phyloP scores from a whole-genome alignment of 257 asterid species.

The Euphrasia confusa region DNA sequence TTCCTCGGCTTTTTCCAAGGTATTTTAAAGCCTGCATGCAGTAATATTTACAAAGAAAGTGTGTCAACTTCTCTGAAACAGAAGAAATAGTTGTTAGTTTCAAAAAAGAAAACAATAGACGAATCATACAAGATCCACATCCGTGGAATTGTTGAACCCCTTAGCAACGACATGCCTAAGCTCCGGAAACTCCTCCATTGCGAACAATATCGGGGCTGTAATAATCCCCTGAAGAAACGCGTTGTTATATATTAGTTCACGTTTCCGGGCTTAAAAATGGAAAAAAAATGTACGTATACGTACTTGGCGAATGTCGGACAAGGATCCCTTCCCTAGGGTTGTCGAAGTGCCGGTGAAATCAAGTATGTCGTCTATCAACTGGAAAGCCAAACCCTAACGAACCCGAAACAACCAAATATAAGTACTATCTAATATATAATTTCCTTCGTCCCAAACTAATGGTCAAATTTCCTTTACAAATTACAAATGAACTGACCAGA shows the following conservation, averaged over 20 bases:
- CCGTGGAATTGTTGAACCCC: constrained; percentile 70
- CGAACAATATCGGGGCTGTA: constrained; percentile 90
- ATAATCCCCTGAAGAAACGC: constrained; percentile 61
- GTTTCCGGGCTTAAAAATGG: too few species aligned
- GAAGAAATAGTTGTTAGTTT: too few species aligned
- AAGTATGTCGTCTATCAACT: constrained; percentile 84
- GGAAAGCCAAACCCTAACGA: constrained; percentile 81
- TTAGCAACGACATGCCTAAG: constrained; percentile 51
- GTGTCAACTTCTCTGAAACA: too few species aligned
- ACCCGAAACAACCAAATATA: not conserved
- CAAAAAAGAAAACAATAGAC: too few species aligned
- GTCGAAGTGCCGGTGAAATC: constrained; percentile 92
- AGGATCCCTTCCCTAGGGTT: constrained; percentile 88
- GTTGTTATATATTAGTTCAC: too few species aligned
- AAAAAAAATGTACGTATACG: too few species aligned
- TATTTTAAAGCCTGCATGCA: constrained; percentile 63
- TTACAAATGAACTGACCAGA: constrained; percentile 43
- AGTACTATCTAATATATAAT: too few species aligned
- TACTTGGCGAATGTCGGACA: constrained; percentile 97
- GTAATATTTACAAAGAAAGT: too few species aligned
- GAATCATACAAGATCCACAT: constrained; percentile 68
- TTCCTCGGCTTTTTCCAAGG: constrained; percentile 73
- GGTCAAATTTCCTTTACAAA: too few species aligned
- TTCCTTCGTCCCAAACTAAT: too few species aligned
- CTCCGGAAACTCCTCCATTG: constrained; percentile 89